These are phyloP conservation scores for Chytridium lagenaria DNA, from an alignment of 371 early-diverging fungal genomes.

Conservation along the genomic window DNA sequence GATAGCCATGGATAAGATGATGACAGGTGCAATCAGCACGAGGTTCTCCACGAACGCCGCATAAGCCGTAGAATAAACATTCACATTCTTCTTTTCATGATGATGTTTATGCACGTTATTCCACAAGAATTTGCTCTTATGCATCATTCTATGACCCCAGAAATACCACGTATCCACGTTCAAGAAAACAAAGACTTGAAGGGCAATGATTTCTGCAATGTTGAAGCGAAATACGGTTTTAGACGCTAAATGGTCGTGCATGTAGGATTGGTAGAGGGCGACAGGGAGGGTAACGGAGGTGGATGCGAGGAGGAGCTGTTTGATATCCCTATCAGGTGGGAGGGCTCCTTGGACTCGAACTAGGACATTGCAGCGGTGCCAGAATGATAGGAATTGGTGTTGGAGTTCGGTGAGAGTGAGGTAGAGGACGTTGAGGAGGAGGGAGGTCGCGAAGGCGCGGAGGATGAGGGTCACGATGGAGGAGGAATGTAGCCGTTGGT, in stretches of 20 bases:
- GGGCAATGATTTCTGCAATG: not conserved
- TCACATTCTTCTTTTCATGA: constrained; percentile 21
- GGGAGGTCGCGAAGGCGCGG: not conserved
- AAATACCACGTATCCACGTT: constrained; percentile 26
- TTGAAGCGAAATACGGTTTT: not conserved
- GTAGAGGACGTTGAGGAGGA: constrained; percentile 4
- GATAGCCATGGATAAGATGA: constrained; percentile 5
- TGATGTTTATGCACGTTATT: constrained; percentile 28
- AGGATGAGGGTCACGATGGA: not conserved
- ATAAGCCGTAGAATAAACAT: constrained; percentile 30
- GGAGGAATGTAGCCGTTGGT: not conserved
- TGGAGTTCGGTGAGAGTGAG: constrained; percentile 16
- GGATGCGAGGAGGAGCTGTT: not conserved
- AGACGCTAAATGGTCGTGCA: not conserved
- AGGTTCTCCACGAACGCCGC: constrained; percentile 32
- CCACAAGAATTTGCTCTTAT: constrained; percentile 34
- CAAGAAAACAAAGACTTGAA: not conserved
- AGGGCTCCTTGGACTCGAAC: constrained; percentile 4
- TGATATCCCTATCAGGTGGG: constrained; percentile 8
- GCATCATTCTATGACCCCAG: constrained; percentile 28
- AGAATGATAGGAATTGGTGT: not conserved
- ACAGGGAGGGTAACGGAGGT: constrained; percentile 15
- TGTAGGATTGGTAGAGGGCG: not conserved
- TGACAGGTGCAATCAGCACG: constrained; percentile 23
- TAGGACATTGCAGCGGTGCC: constrained; percentile 11